Base-by-base conservation (phyloP, 2,329 filamentous ascomycete species). In the Tolypocladium guangdongense region DNA sequence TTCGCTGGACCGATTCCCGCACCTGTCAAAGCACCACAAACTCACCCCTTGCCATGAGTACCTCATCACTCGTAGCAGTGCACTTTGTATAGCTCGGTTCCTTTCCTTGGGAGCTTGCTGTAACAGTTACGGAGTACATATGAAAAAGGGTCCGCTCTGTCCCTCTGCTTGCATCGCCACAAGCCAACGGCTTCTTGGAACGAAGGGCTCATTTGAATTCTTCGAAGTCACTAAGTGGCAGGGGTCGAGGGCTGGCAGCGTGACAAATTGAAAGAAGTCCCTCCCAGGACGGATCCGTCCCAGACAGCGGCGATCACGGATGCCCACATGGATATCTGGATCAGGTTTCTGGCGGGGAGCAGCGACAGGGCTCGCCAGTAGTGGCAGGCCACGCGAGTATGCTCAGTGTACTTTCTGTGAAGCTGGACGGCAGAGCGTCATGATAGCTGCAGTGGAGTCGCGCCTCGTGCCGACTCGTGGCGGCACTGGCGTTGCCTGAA, bases 331-430 rank as follows among this genome's bases (percentile, higher is more conserved):
- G 12, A 32, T 48, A 6, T 30, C 52, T 43, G 32, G 32, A 38
- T 50, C 47, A 33, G 30, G 32, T 6, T 7, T 16, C 32, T n/a
- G 32, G 39, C 10, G 30, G 22, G 32, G 20, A 32, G 16, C 12
- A 51, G 37, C 7, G n/a, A 32, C 37, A 43, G 32, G 52, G 47
- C 38, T 50, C 33, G 52, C 47, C 48, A 53, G 52, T 50, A 16
- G 24, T 46, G 49, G 39, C 38, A 50, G 41, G 52, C 52, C 48
- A 53, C 52, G 52, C 39, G 32, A 50, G 32, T 36, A n/a, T 8
- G 30, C 33, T 41, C 37, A 22, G 36, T 24, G 14, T 16, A 22
- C 18, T 16, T 48, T 14, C 37, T 18, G 20, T 18, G 20, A 43
- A 38, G 12, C 10, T 18, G 16, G 22, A 32, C 24, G 35, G 41